Evolutionary conservation across 768 basidiomycete genomes (phyloP), one percentile per base, ranked within the genome.

Genomic region (Russula lepida): DNA sequence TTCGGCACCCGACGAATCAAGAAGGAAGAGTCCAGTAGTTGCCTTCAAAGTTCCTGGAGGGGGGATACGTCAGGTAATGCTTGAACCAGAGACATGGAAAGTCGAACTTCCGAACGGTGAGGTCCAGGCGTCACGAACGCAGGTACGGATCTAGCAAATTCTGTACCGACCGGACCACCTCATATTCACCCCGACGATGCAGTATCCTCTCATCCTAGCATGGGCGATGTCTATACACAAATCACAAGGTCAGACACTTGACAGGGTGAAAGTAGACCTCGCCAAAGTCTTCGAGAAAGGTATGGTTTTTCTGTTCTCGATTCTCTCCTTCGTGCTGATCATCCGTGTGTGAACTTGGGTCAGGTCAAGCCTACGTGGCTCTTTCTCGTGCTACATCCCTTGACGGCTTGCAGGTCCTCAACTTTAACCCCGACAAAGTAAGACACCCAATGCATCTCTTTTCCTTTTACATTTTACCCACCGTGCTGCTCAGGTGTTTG

Each of bases 181-280:
- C 39, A 37, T 33, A 41, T 47, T 59, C n/a, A 47, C 48, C 32
- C n/a, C 19, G 35, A 12, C 23, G 13, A 28, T 9, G 11, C 66
- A 95, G 91, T 71, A 95, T 2, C 92, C 92, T 0, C 71, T 98
- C 27, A 94, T 97, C 61, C 78, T 95, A 41, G 81, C 95, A 0
- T 98, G 95, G 95, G 95, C 95, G 0, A 95, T 98, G 92, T 91
- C 88, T 50, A 98, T 98, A 64, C 97, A 99, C 73, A 99, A 99
- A 71, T 90, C 89, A 12, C 97, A 99, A 72, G 97, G 97, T 11
- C 97, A 98, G 72, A 98, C 97, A 0, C 78, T 99, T 11, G 89
- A 94, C 27, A 84, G 92, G 49, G 95, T 98, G 67, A 95, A 89
- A 70, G 95, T 98, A 47, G 95, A 98, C 69, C 78, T 99, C 37